Evolutionary conservation across 2,329 filamentous ascomycete species (phyloP).

Genomic region (Clarireedia paspali): DNA sequence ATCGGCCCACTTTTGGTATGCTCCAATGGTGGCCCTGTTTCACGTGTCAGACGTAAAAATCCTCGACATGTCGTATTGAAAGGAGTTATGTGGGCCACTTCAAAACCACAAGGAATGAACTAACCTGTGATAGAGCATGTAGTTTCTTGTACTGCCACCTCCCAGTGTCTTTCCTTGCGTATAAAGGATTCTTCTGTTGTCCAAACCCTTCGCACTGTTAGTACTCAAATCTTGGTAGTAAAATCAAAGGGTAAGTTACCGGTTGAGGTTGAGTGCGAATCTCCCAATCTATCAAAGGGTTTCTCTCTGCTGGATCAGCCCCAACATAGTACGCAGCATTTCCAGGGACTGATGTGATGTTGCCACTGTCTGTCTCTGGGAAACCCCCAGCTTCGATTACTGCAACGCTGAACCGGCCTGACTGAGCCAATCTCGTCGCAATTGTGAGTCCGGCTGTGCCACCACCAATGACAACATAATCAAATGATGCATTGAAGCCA

Average conservation of each 20-base stretch:
- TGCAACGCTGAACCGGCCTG: slow-evolving; percentile 33
- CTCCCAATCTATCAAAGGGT: slow-evolving; percentile 1
- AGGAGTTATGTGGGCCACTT: neutral
- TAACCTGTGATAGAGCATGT: slow-evolving; percentile 20
- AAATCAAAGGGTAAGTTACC: neutral
- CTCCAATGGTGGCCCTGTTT: slow-evolving; percentile 12
- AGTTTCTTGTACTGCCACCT: slow-evolving; percentile 32
- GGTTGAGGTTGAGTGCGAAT: neutral
- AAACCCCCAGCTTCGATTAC: slow-evolving; percentile 14
- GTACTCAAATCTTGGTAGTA: neutral
- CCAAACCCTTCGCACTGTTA: neutral
- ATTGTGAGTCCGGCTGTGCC: slow-evolving; percentile 38
- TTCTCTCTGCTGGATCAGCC: neutral
- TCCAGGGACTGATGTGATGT: neutral
- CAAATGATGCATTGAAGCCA: slow-evolving; percentile 15
- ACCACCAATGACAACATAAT: slow-evolving; percentile 39
- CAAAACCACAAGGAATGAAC: neutral
- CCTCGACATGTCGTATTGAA: too few relatives aligned
- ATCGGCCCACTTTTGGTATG: slow-evolving; percentile 36
- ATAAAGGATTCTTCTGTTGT: slow-evolving; percentile 10
- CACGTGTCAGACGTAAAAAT: too few relatives aligned
- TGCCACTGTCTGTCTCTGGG: neutral
- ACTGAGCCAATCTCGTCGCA: slow-evolving; percentile 48
- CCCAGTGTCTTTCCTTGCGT: slow-evolving; percentile 31
- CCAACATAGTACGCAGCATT: slow-evolving; percentile 2